Conservation (phyloP, 805 yeast species). For the Starmerella roubikii region DNA sequence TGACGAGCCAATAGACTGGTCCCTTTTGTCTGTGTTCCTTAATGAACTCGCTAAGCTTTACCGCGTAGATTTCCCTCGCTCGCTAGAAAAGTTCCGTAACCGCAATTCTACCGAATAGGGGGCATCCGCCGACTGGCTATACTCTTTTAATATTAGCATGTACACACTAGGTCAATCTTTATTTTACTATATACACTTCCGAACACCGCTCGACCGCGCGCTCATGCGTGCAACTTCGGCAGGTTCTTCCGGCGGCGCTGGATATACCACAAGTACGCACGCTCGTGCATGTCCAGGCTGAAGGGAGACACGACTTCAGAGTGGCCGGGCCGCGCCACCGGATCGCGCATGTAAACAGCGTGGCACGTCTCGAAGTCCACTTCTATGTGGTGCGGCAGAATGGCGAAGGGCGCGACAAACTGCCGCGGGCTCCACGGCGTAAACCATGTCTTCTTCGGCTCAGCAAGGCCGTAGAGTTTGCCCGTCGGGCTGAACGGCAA, state of each 20-base stretch:
- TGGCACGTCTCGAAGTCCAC: slow-evolving; percentile 84
- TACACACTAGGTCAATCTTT: too few relatives aligned
- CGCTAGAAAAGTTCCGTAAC: too few relatives aligned
- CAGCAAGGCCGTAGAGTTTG: slow-evolving; percentile 62
- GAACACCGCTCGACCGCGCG: too few relatives aligned
- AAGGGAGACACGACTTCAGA: slow-evolving; percentile 92
- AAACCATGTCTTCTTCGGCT: slow-evolving; percentile 68
- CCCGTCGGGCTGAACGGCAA: slow-evolving; percentile 32
- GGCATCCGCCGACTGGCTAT: too few relatives aligned
- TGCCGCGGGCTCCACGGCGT: slow-evolving; percentile 97
- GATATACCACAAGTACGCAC: slow-evolving; percentile 83
- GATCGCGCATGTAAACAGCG: slow-evolving; percentile 92
- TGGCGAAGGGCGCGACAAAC: slow-evolving; percentile 81
- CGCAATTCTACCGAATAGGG: too few relatives aligned
- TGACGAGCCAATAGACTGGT: too few relatives aligned
- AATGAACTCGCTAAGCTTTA: too few relatives aligned
- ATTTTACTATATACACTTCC: too few relatives aligned
- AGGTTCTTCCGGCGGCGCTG: slow-evolving; percentile 26
- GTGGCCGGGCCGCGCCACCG: slow-evolving; percentile 93
- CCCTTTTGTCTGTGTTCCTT: too few relatives aligned
- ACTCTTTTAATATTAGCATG: too few relatives aligned
- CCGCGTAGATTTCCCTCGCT: too few relatives aligned
- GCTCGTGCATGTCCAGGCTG: slow-evolving; percentile 66
- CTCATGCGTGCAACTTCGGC: slow-evolving; percentile 7
- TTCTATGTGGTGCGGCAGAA: slow-evolving; percentile 85